Base-by-base conservation (phyloP, 2,329 filamentous ascomycete genomes). In the Penicillium palitans region DNA sequence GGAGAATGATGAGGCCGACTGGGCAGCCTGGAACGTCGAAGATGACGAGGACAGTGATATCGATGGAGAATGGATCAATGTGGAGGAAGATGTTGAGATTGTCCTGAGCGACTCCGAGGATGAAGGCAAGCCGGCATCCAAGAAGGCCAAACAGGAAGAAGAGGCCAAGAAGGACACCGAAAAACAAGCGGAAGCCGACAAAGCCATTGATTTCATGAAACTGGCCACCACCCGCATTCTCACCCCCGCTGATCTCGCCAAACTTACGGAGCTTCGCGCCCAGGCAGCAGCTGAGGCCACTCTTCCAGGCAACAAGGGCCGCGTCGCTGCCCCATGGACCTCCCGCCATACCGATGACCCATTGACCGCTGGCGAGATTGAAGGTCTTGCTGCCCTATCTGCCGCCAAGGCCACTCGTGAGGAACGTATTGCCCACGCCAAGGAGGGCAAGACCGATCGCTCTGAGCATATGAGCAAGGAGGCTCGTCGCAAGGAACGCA, bases 221-320 rank as follows among this genome's bases (percentile, higher is more conserved):
- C 85, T 97, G 44, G 93, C 93, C n/a, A 96, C 91, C 0, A 96
- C 91, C 2, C 89, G 90, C 49, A 96, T 99, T 64, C 87, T 99
- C 61, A 99, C 95, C 0, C 95, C 95, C 0, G 95, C 95, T 13
- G 95, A 99, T 76, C 84, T 98, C n/a, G 88, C 90, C 66, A 98
- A 98, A 74, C 87, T 99, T 21, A 87, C 91, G 61, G 93, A 97
- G 76, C 87, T 99, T 25, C 90, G 91, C 47, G 81, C 90, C 50
- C 81, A 89, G 44, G 86, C 91, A 21, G 84, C 85, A 37, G 79
- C 98, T 47, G 86, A 89, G 63, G 88, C 90, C 61, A 71, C 79
- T 35, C 75, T 88, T 29, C 80, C 82, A 3, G 72, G 74, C 6
- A 68, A 72, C 68, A 68, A 74, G 68, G 61, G 72, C 61, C 69